phyloP scores from a whole-genome alignment of 805 yeast species.

The Ogataea thermomethanolica region DNA sequence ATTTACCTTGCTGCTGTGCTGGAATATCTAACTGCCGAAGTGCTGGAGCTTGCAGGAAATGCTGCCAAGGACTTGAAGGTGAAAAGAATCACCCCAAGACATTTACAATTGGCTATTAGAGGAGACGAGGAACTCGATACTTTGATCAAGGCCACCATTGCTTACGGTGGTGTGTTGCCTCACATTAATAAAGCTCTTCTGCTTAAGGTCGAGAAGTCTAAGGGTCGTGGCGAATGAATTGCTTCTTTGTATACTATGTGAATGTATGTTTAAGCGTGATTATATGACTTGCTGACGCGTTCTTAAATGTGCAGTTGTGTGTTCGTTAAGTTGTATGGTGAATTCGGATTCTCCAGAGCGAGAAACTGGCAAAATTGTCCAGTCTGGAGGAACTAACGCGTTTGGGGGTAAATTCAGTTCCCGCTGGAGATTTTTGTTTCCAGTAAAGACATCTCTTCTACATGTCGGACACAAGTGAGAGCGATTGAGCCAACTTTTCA shows the following conservation, averaged over 20 bases:
- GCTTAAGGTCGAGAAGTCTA: constrained; percentile 68
- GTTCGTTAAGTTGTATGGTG: constrained; percentile 14
- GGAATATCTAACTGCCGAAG: constrained; percentile 96
- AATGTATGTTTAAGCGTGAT: constrained; percentile 18
- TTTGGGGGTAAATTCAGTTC: constrained; percentile 16
- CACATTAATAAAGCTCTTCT: constrained; percentile 81
- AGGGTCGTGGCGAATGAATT: constrained; percentile 23
- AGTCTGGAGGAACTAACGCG: constrained; percentile 32
- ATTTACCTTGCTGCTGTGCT: constrained; percentile 93
- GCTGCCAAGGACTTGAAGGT: constrained; percentile 95
- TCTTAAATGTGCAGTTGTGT: constrained; percentile 12
- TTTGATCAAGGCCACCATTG: constrained; percentile 90
- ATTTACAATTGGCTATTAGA: constrained; percentile 92
- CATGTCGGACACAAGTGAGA: constrained; percentile 95
- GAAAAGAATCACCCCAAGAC: constrained; percentile 97
- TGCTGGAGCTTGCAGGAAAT: constrained; percentile 95
- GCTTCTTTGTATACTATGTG: constrained; percentile 7
- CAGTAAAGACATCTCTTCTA: constrained; percentile 59
- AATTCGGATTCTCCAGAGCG: constrained; percentile 10
- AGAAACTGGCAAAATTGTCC: constrained; percentile 27
- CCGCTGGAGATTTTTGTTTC: neutral
- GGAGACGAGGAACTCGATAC: constrained; percentile 97
- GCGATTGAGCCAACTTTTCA: constrained; percentile 89
- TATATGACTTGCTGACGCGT: constrained; percentile 3
- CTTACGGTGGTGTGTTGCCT: constrained; percentile 97